phyloP scores from a whole-genome alignment of 768 basidiomycete species.

The Tylopilus sp. region DNA sequence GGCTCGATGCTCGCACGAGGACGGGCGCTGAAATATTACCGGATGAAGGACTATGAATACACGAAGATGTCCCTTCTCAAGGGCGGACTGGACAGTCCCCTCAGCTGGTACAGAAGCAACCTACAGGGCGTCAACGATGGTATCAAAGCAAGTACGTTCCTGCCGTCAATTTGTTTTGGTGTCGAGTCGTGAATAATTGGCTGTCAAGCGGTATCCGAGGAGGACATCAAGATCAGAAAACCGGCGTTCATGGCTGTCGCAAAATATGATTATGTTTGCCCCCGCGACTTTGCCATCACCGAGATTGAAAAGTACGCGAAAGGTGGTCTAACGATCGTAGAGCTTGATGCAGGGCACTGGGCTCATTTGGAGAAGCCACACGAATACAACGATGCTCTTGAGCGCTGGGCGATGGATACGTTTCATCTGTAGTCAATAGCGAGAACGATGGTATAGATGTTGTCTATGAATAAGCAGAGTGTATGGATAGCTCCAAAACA shows the following conservation, averaged over 20 bases:
- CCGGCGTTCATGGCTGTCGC: constrained; percentile 39
- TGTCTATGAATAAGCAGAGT: background rate
- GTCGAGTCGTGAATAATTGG: background rate
- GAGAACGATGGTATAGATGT: background rate
- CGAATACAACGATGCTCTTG: constrained; percentile 34
- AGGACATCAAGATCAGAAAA: constrained; percentile 27
- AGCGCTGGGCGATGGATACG: constrained; percentile 29
- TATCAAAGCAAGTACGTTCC: constrained; percentile 28
- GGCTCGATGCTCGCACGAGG: background rate
- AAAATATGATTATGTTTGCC: constrained; percentile 33
- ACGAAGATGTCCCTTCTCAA: constrained; percentile 26
- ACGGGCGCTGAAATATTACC: background rate
- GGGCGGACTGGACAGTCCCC: constrained; percentile 33
- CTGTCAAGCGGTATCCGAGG: constrained; percentile 20
- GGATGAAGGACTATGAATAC: constrained; percentile 26
- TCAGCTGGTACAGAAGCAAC: constrained; percentile 38
- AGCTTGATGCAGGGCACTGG: constrained; percentile 40
- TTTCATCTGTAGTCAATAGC: constrained; percentile 12
- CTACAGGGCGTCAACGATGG: constrained; percentile 26
- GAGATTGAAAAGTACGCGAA: constrained; percentile 27
- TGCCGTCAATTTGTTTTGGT: background rate
- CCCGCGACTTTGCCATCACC: constrained; percentile 21
- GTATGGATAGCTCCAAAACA: background rate
- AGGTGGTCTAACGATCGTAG: constrained; percentile 27
- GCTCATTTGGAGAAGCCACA: constrained; percentile 32